Percentiles rank a stretch among this genome's conserved stretches.
Evolutionary conservation across 495 filamentous ascomycete species (phyloP).

Genomic region (Hypoxylon cercidicola): DNA sequence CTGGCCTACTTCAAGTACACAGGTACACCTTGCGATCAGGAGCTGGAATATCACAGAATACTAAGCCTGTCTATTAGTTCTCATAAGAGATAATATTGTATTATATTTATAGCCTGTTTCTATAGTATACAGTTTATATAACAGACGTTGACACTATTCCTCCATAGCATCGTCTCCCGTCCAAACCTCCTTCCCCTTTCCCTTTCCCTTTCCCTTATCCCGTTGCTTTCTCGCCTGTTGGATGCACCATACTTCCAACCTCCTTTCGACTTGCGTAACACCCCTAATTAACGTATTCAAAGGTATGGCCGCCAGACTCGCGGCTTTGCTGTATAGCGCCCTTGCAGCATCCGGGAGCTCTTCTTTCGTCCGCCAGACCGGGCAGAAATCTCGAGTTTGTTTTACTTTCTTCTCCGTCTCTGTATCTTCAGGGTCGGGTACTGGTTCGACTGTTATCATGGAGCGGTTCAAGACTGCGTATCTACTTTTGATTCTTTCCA

Average conservation of each 20-base stretch:
- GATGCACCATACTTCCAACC: slow-evolving; percentile 62
- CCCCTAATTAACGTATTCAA: slow-evolving; percentile 52
- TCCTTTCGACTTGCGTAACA: slow-evolving; percentile 61
- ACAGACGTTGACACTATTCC: background rate
- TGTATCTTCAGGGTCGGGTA: slow-evolving; percentile 39
- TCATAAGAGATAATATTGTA: too few species aligned
- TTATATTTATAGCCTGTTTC: too few species aligned
- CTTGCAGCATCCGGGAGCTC: slow-evolving; percentile 66
- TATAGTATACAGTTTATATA: too few species aligned
- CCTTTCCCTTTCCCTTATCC: slow-evolving; percentile 32
- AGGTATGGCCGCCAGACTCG: slow-evolving; percentile 52
- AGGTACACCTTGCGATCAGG: too few species aligned
- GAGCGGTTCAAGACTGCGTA: slow-evolving; percentile 24
- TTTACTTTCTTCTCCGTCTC: slow-evolving; percentile 44
- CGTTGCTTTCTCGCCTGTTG: slow-evolving; percentile 50
- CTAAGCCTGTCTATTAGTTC: too few species aligned
- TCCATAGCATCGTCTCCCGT: slow-evolving; percentile 8
- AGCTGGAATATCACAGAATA: too few species aligned
- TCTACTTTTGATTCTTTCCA: slow-evolving; percentile 3
- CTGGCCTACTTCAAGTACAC: background rate
- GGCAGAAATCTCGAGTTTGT: slow-evolving; percentile 66
- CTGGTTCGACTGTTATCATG: slow-evolving; percentile 27
- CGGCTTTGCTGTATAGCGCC: slow-evolving; percentile 65
- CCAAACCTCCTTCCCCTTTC: slow-evolving; percentile 46
- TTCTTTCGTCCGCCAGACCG: slow-evolving; percentile 64